Evolutionary conservation across 2,329 filamentous ascomycete genomes (phyloP), one percentile per base, ranked within the genome.

Genomic region (Drechslerella coelobrocha): DNA sequence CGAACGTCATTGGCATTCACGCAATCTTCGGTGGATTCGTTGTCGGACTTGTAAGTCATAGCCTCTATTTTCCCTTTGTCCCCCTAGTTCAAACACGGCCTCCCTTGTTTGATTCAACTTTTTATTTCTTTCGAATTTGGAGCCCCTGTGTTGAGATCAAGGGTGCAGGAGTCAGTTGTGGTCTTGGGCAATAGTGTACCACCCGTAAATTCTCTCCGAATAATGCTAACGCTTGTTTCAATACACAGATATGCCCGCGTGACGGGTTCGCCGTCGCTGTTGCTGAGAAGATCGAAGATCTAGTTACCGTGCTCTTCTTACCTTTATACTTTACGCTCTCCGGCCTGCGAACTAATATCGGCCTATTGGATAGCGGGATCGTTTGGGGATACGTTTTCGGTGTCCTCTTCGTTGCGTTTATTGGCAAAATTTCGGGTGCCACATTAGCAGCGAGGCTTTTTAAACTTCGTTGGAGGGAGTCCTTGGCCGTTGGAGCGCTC

Each of bases 321-420:
- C 93, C 93, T 0, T 84, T 97, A 1, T 97, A 97, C 78, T 97
- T 97, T 79, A 92, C 93, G 0, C 84, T 96, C 0, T 97, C 93
- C 1, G 93, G 93, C 1, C 81, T 97, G 6, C 92, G 87, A 77
- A 97, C 93, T 3, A 87, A 97, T 76, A 81, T 97, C 31, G 92
- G 92, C 14, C 82, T 97, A 4, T 83, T 97, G 39, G 83, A 96
- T 74, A 87, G 84, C 73, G 92, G 90, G 2, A 88, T 89, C 2
- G 89, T 90, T 0, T 97, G 93, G 93, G 92, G 83, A 0, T 97
- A 97, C 78, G 91, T 96, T 5, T 77, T 97, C 75, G 92, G 86
- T n/a, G 87, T 96, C 45, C 89, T 92, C 61, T 82, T 84, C 0
- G 86, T 94, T 57, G 93, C 93, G 0, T 95, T 97, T 76, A 81